Evolutionary conservation across 176 grass and related monocot genomes (phyloP).

Genomic region (Zizania latifolia): DNA sequence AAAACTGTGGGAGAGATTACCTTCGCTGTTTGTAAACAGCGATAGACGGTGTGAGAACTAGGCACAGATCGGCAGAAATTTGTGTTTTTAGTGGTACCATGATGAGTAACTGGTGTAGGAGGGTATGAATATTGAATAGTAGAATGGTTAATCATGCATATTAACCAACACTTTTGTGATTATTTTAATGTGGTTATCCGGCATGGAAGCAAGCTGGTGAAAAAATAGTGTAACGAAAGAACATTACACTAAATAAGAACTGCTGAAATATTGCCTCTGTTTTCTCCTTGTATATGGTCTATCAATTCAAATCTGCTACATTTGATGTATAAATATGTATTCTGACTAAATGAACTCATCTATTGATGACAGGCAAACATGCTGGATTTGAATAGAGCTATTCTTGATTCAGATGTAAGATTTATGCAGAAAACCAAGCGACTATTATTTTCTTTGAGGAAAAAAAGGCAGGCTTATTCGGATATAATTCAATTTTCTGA

Average conservation of each 20-base stretch:
- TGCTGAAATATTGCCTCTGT: background rate
- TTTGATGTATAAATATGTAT: background rate
- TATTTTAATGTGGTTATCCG: background rate
- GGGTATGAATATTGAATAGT: background rate
- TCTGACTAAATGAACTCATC: slow-evolving; percentile 27
- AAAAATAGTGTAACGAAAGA: background rate
- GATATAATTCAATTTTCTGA: background rate
- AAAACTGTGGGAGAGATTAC: background rate
- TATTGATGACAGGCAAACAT: slow-evolving; percentile 49
- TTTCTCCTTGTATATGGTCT: background rate
- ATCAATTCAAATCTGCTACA: background rate
- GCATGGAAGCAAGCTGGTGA: background rate
- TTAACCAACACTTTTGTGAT: background rate
- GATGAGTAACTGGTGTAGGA: background rate
- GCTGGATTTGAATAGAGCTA: slow-evolving; percentile 60
- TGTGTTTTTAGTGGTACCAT: background rate
- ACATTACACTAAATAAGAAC: background rate
- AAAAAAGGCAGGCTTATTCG: background rate
- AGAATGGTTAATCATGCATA: background rate
- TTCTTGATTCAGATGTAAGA: slow-evolving; percentile 76
- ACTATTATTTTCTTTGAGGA: background rate
- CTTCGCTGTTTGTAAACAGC: background rate
- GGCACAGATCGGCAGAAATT: background rate
- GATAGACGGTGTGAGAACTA: background rate
- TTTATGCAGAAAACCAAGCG: slow-evolving; percentile 30